Evolutionary conservation across 2,329 filamentous ascomycete genomes (phyloP).

Genomic region (Davidsoniella australis): DNA sequence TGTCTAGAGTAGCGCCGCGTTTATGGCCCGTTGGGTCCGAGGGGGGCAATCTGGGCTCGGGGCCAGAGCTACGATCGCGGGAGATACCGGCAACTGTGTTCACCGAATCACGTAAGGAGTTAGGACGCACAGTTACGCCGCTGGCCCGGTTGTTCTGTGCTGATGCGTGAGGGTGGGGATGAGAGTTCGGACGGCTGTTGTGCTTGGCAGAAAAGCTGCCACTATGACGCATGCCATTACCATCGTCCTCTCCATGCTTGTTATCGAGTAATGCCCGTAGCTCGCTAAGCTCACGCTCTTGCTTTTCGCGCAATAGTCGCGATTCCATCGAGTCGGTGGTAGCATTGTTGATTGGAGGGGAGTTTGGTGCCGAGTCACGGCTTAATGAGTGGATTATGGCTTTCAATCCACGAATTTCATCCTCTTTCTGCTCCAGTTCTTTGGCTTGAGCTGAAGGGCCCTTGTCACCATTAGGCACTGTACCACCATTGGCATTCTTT

Average conservation of each 20-base stretch:
- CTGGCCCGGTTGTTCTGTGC: conserved; percentile 30
- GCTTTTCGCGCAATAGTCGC: conserved; percentile 43
- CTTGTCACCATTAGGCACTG: background rate
- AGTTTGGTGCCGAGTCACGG: conserved; percentile 37
- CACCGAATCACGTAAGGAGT: conserved; percentile 47
- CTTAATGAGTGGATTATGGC: conserved; percentile 95
- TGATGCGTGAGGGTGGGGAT: conserved; percentile 12
- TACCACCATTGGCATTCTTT: conserved; percentile 36
- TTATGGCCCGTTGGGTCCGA: conserved; percentile 32
- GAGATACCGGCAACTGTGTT: conserved; percentile 34
- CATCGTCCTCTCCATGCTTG: conserved; percentile 58
- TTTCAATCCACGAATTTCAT: conserved; percentile 92
- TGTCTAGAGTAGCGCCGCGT: conserved; percentile 41
- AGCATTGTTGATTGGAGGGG: conserved; percentile 25
- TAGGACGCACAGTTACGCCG: conserved; percentile 29
- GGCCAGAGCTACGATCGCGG: conserved; percentile 23
- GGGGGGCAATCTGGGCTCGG: conserved; percentile 28
- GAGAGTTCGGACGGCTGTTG: conserved; percentile 17
- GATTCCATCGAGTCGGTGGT: conserved; percentile 36
- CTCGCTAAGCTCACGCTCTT: conserved; percentile 68
- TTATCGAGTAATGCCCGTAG: conserved; percentile 53
- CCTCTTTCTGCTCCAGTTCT: conserved; percentile 84
- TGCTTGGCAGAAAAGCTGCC: conserved; percentile 17
- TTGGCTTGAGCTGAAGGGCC: conserved; percentile 29
- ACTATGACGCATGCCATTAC: conserved; percentile 45